These are phyloP conservation scores for Phytophthora colocasiae DNA, from an alignment of 352 stramenopile species.

Conservation along the genomic window DNA sequence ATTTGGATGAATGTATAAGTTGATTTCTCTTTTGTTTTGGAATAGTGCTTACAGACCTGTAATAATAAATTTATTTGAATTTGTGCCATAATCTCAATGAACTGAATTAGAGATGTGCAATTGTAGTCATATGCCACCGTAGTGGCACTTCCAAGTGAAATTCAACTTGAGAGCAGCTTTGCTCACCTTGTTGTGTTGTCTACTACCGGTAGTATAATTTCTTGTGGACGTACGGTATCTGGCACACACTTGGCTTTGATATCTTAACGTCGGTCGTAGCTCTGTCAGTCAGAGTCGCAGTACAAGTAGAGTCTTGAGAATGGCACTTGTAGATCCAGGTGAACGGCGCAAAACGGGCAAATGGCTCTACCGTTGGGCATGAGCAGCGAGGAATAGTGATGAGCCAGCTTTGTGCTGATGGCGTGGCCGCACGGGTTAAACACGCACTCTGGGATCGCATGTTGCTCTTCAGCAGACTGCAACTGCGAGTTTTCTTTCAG, in stretches of 20 bases:
- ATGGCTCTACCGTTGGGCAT: constrained; percentile 84
- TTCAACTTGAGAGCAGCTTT: too few relatives aligned
- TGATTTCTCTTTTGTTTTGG: too few relatives aligned
- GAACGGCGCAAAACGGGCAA: constrained; percentile 81
- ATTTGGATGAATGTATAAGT: too few relatives aligned
- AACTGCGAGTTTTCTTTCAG: constrained; percentile 84
- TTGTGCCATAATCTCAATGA: too few relatives aligned
- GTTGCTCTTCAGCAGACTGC: constrained; percentile 61
- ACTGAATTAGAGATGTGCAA: too few relatives aligned
- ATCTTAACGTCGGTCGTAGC: constrained; percentile 5
- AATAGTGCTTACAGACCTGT: too few relatives aligned
- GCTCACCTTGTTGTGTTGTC: too few relatives aligned
- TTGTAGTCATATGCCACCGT: too few relatives aligned
- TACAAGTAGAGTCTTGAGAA: constrained; percentile 84
- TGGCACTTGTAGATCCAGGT: constrained; percentile 66
- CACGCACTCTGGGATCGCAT: constrained; percentile 74
- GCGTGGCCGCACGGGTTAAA: constrained; percentile 87
- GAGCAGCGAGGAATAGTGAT: constrained; percentile 60
- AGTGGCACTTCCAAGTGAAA: too few relatives aligned
- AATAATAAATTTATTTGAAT: too few relatives aligned
- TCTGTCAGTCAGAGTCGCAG: constrained; percentile 55
- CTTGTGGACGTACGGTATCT: too few relatives aligned
- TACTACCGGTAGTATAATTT: too few relatives aligned
- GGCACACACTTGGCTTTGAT: not conserved
- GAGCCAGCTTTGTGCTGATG: constrained; percentile 72